Evolutionary conservation across 495 filamentous ascomycete species (phyloP), one percentile per base, ranked within the genome.

Genomic region (Haplographium delicatum): DNA sequence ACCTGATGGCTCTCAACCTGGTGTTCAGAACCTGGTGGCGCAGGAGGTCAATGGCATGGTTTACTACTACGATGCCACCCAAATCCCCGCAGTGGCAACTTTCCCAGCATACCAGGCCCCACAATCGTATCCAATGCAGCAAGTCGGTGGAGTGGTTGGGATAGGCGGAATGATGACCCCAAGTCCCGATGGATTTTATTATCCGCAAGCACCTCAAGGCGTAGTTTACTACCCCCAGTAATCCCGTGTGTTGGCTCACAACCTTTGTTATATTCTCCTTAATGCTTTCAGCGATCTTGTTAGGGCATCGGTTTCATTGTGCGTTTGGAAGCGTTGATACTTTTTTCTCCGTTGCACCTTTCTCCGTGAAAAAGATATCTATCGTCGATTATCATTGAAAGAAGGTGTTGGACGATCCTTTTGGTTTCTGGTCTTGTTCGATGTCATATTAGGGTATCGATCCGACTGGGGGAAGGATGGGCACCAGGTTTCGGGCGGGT

Each of bases 11-110:
- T 55, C 73, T 63, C 61, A 66, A 42, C 26, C 39, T 1, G 52
- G 53, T 16, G 49, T 55, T 1, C 68, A 81, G 47, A 84, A 80
- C 56, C 85, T 88, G 23, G 85, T 97, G 41, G 88, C 89, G 2
- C 91, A 96, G 62, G 93, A 97, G 68, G 79, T 82, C 55, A 90
- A 91, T 54, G 93, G 94, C 39, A 96, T 91, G 72, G 89, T 95
- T 3, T 97, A 95, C 65, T 99, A 95, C 64, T 90, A 89, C 51
- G 84, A 95, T 60, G 75, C 85, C 25, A 75, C 82, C 8, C 85
- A 93, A 64, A 70, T 89, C 49, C 56, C 68, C 9, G 74, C 74
- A 34, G 75, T 81, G 50, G 66, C 74, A 24, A 65, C 63, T 1
- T 77, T 75, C 47, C 71, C 66, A 15, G 55, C 77, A 3, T 81